Evolutionary conservation across 306 rosid species (phyloP).

Genomic region (Cucumis hystrix): DNA sequence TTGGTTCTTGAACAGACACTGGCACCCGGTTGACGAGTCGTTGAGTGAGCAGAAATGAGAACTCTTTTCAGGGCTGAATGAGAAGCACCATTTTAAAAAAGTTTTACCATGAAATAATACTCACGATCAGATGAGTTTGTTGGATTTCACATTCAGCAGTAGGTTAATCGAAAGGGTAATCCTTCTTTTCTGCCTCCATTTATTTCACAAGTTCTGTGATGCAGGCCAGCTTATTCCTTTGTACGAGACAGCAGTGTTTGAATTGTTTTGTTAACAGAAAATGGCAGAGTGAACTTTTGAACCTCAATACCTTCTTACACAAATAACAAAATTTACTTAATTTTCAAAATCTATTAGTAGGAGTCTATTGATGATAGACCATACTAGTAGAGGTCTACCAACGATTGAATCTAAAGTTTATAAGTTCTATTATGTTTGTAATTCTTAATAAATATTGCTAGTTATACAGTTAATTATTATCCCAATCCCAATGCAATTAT

Average conservation of each 20-base stretch:
- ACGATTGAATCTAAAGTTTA: too few species aligned
- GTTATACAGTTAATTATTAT: too few species aligned
- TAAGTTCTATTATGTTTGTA: too few species aligned
- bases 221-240: not conserved
- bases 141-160: not conserved
- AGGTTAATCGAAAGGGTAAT: not conserved
- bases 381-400: too few species aligned
- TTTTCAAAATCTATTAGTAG: too few species aligned
- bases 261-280: not conserved
- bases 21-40: conserved; percentile 58
- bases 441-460: too few species aligned
- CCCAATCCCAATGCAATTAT: too few species aligned
- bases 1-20: conserved; percentile 60
- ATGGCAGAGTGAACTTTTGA: not conserved
- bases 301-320: not conserved
- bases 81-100: not conserved
- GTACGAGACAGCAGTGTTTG: not conserved
- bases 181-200: not conserved
- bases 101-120: not conserved
- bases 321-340: too few species aligned
- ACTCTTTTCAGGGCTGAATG: not conserved
- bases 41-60: conserved; percentile 6
- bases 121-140: not conserved
- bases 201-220: not conserved
- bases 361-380: too few species aligned